Conservation (phyloP, 129 eudicot genomes). For the Silybum marianum region DNA sequence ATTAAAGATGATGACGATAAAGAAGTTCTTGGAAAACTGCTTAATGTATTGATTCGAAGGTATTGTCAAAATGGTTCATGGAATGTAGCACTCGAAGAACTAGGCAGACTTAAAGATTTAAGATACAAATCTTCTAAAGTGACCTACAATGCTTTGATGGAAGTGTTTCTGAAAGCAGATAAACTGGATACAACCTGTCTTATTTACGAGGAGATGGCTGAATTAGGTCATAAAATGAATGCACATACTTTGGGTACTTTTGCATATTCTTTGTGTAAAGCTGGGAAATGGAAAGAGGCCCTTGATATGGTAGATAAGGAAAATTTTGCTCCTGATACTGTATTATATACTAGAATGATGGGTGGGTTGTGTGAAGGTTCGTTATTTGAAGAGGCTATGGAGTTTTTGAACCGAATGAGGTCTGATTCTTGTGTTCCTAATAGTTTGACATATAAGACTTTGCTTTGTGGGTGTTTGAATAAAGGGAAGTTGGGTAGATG, state of each 20-base stretch:
- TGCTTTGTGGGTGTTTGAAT: slow-evolving; percentile 85
- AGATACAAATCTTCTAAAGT: slow-evolving; percentile 74
- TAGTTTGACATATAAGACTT: slow-evolving; percentile 64
- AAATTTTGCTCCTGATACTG: slow-evolving; percentile 64
- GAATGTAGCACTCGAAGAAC: slow-evolving; percentile 86
- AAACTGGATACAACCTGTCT: slow-evolving; percentile 59
- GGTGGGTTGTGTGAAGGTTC: slow-evolving; percentile 92
- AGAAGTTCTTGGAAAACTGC: slow-evolving; percentile 66
- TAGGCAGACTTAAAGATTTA: slow-evolving; percentile 79
- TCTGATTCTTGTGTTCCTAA: slow-evolving; percentile 71
- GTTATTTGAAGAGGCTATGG: slow-evolving; percentile 94
- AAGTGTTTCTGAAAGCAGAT: slow-evolving; percentile 63
- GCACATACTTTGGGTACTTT: slow-evolving; percentile 61
- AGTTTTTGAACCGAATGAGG: slow-evolving; percentile 75
- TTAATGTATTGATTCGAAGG: slow-evolving; percentile 71
- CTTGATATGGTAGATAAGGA: slow-evolving; percentile 67
- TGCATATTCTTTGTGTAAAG: slow-evolving; percentile 62
- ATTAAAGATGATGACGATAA: slow-evolving; percentile 60
- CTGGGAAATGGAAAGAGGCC: slow-evolving; percentile 79
- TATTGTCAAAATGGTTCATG: slow-evolving; percentile 60
- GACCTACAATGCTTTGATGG: slow-evolving; percentile 71
- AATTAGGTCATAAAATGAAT: slow-evolving; percentile 57
- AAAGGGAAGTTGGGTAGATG: slow-evolving; percentile 80
- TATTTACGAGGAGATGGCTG: slow-evolving; percentile 70
- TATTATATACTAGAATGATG: slow-evolving; percentile 76